Base-by-base conservation (phyloP, 306 rosid species). In the Senna siamea region DNA sequence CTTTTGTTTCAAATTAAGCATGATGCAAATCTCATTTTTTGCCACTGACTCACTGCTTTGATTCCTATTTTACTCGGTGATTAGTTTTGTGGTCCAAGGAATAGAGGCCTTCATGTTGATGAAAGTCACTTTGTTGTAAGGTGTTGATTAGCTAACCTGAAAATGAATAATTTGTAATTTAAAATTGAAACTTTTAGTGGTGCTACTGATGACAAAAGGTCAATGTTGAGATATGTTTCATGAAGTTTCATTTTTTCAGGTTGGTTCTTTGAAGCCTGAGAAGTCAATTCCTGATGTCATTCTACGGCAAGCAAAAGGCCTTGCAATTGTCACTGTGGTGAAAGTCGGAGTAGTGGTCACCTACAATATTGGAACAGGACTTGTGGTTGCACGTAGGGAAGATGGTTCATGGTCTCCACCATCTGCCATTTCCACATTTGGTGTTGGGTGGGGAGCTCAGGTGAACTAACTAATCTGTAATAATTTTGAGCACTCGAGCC, bases 341-440 rank as follows among this genome's bases (percentile, higher is more conserved):
- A 95, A 92, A 84, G 96, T 90, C 18, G 99, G 99, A 75, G 86
- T 87, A 46, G 58, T 88, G 92, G 88, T 95, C 59, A 92, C 99
- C 58, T 95, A 95, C 72, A 87, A 92, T 73, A 78, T 95, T 63
- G 99, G 99, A 73, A 95, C 99, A 11, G 99, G 99, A 74, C 77
- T 95, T 28, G 97, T 95, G 69, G 76, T 95, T 77, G 96, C 97
- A 8, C 97, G 93, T 34, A 90, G 87, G 69, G 97, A 87, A 73
- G 99, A 95, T 85, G 99, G 97, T 59, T 90, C 98, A 22, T 92
- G 99, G 99, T 95, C 99, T 76, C 90, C 99, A 13, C 97, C 99
- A 68, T 95, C 99, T 68, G 96, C 99, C 69, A 82, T 90, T 73
- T 92, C 96, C 30, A 85, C 99, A 37, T 84, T 87, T 55, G 99